phyloP scores from a whole-genome alignment of 2,329 filamentous ascomycete genomes.

The Diaporthe citrichinensis region DNA sequence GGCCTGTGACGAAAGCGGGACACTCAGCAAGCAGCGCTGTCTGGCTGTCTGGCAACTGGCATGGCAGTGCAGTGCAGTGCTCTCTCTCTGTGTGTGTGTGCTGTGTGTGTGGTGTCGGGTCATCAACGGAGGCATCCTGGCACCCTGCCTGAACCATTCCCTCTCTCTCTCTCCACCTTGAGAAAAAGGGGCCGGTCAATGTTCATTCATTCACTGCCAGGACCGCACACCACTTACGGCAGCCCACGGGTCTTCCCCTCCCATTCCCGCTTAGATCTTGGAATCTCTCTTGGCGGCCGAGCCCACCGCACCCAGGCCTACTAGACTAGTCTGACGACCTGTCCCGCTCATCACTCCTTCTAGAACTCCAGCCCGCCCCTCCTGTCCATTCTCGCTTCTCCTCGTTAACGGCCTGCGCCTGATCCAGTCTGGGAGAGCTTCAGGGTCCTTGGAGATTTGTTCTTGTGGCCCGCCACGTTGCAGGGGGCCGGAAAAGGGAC shows the following conservation, averaged over 20 bases:
- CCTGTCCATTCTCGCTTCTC: slow-evolving; percentile 36
- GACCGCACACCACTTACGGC: slow-evolving; percentile 1
- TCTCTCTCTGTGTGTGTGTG: background rate
- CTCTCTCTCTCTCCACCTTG: slow-evolving; percentile 10
- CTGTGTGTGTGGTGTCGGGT: background rate
- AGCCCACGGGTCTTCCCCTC: slow-evolving; percentile 20
- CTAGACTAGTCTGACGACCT: background rate
- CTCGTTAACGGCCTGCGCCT: slow-evolving; percentile 29
- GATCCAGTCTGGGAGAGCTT: slow-evolving; percentile 37
- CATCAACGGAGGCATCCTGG: slow-evolving; percentile 21
- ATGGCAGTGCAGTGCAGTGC: background rate
- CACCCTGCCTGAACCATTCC: background rate
- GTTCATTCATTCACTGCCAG: slow-evolving; percentile 20
- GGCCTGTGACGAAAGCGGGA: slow-evolving; percentile 33
- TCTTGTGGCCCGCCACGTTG: slow-evolving; percentile 34
- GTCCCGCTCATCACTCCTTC: slow-evolving; percentile 31
- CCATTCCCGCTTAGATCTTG: slow-evolving; percentile 20
- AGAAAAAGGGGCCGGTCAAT: slow-evolving; percentile 35
- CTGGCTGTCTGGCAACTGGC: background rate
- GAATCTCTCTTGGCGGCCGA: slow-evolving; percentile 24
- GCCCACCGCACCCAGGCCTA: slow-evolving; percentile 30
- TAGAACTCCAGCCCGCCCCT: slow-evolving; percentile 35
- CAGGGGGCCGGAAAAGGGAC: slow-evolving; percentile 39
- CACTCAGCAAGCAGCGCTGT: background rate
- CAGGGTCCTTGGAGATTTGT: slow-evolving; percentile 40